Evolutionary conservation across 1,284 basidiomycete species (phyloP), one percentile per base, ranked within the genome.

Genomic region (Apiotrichum porosum): DNA sequence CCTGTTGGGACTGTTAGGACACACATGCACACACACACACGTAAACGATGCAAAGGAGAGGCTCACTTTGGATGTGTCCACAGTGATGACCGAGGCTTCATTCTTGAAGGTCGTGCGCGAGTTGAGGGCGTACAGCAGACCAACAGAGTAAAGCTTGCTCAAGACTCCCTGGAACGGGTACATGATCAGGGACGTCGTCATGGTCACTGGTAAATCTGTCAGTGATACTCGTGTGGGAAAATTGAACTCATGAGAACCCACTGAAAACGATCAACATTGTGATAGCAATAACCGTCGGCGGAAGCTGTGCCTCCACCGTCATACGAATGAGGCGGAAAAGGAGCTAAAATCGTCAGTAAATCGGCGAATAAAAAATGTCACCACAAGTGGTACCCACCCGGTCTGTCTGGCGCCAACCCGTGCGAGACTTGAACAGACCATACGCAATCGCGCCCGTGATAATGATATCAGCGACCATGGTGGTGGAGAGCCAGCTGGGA

Each of bases 241-340:
- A n/a, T n/a, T n/a, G n/a, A n/a, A n/a, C n/a, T n/a, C n/a, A n/a
- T n/a, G n/a, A n/a, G n/a, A n/a, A n/a, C n/a, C n/a, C n/a, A n/a
- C 64, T 44, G 50, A 53, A 63, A 18, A 60, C 56, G 37, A 59
- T 45, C 21, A 61, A 24, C 36, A 56, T 64, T 15, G 51, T 54
- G 17, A 63, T 34, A 41, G 62, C 57, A 5, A 65, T 33, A 36
- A 58, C 34, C 5, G 60, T 57, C 12, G 62, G 61, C 4, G 58
- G 61, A 1, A 63, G 39, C 52, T 68, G 65, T 0, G 63, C 57
- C 47, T 68, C 65, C 40, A 66, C 56, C 5, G 59, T 61, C 36
- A 68, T 37, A 40, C 63, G 47, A 15, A 65, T 43, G 2, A 62
- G 47, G 32, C 59, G 54, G n/a, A n/a, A n/a, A n/a, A n/a, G n/a